Evolutionary conservation across 768 basidiomycete genomes (phyloP).

Genomic region (Lentinula sp.): DNA sequence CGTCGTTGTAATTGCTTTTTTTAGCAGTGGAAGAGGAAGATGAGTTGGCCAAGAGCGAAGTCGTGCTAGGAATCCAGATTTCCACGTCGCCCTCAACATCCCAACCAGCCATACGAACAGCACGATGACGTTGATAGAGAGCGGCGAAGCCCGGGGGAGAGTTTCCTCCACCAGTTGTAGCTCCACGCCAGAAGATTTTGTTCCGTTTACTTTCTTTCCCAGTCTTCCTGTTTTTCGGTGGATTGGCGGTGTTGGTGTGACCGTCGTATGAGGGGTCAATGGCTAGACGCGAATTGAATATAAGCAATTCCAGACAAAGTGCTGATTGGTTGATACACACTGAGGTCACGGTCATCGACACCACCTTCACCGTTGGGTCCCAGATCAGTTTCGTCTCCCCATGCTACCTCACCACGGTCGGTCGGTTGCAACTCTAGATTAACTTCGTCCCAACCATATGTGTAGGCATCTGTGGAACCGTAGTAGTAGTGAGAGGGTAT

Average conservation of each 20-base stretch:
- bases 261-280: slow-evolving; percentile 1
- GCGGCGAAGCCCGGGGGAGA: slow-evolving; percentile 78
- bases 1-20: background rate
- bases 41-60: background rate
- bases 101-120: slow-evolving; percentile 64
- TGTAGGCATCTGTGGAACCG: slow-evolving; percentile 72
- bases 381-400: background rate
- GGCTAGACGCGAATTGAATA: background rate
- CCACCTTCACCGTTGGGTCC: background rate
- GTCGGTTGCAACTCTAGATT: slow-evolving; percentile 67
- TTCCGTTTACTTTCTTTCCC: background rate
- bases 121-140: slow-evolving; percentile 87
- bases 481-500: slow-evolving; percentile 98
- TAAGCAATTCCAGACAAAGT: background rate
- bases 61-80: slow-evolving; percentile 24
- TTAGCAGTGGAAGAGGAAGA: background rate
- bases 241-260: background rate
- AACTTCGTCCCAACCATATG: slow-evolving; percentile 86
- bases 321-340: background rate
- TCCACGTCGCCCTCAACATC: slow-evolving; percentile 17
- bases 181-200: slow-evolving; percentile 87
- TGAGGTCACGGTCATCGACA: background rate
- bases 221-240: background rate
- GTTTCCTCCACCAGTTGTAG: slow-evolving; percentile 91
- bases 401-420: slow-evolving; percentile 70